These are phyloP conservation scores for Kockovaella imperatae DNA, from an alignment of 768 basidiomycete genomes.

Conservation along the genomic window DNA sequence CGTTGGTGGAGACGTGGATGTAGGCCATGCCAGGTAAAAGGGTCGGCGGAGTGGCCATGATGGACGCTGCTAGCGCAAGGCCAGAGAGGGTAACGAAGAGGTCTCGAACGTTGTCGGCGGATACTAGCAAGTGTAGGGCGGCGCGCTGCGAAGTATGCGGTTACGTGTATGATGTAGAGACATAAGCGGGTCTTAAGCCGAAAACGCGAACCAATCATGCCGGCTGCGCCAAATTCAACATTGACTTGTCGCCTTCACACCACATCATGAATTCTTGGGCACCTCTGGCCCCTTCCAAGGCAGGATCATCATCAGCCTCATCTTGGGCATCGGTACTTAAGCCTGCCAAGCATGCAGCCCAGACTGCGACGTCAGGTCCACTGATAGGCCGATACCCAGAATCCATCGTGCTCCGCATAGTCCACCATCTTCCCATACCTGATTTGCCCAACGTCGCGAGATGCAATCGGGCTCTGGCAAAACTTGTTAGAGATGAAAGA, in stretches of 20 bases:
- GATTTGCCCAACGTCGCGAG: conserved; percentile 72
- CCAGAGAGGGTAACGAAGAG: no score
- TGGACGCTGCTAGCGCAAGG: neutral
- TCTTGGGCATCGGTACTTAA: conserved; percentile 40
- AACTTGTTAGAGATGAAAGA: conserved; percentile 60
- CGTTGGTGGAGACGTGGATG: conserved; percentile 23
- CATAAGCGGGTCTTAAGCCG: no score
- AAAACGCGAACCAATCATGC: no score
- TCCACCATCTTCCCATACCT: conserved; percentile 66
- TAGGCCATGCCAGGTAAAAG: conserved; percentile 23
- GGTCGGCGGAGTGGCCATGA: conserved; percentile 18
- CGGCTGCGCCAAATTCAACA: no score
- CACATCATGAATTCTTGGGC: conserved; percentile 20
- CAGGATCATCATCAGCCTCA: conserved; percentile 51
- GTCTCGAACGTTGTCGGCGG: no score
- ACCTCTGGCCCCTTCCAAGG: conserved; percentile 15
- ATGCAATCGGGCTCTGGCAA: conserved; percentile 57
- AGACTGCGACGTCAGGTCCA: conserved; percentile 10
- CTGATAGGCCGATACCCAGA: conserved; percentile 63
- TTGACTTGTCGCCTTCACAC: neutral
- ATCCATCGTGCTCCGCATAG: conserved; percentile 65
- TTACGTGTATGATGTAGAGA: no score
- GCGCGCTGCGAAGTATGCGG: no score
- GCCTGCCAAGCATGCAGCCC: conserved; percentile 36
- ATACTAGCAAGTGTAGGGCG: no score